phyloP scores from a whole-genome alignment of 192 early-diverging fungal species.

The Lobosporangium transversale region DNA sequence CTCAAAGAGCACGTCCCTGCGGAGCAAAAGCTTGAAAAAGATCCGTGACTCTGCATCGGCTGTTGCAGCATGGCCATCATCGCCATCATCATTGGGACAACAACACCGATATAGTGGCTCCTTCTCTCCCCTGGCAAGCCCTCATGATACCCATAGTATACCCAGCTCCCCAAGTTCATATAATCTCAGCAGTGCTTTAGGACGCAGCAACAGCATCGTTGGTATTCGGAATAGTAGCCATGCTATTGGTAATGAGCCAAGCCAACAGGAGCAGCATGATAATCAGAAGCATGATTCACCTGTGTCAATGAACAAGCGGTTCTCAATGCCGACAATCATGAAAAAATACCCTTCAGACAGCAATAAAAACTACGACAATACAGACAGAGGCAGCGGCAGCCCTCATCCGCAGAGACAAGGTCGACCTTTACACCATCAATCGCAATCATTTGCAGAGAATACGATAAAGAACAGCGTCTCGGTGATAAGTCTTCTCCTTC shows the following conservation, averaged over 20 bases:
- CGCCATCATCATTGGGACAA: neutral
- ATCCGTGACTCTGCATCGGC: neutral
- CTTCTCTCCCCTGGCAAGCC: slow-evolving; percentile 22
- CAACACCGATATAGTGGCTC: neutral
- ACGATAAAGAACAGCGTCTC: slow-evolving; percentile 19
- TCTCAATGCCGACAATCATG: slow-evolving; percentile 13
- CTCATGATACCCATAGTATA: neutral
- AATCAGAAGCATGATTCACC: neutral
- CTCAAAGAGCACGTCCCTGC: neutral
- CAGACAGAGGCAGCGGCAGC: neutral
- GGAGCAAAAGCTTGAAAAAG: slow-evolving; percentile 23
- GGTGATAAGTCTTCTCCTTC: slow-evolving; percentile 17
- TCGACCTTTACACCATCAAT: neutral
- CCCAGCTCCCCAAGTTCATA: slow-evolving; percentile 13
- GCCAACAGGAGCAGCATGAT: neutral
- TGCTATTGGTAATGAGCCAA: neutral
- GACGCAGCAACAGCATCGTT: slow-evolving; percentile 6
- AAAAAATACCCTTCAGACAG: neutral
- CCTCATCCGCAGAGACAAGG: neutral
- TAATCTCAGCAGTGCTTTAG: slow-evolving; percentile 4
- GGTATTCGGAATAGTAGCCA: neutral
- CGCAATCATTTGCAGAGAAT: neutral
- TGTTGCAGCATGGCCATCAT: neutral
- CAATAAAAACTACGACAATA: neutral
- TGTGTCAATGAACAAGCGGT: neutral